A percentile compares a stretch with the other conserved stretches of the same genome.
These are phyloP conservation scores for Penicillium silybi DNA, from an alignment of 495 filamentous ascomycete genomes.

Conservation along the genomic window DNA sequence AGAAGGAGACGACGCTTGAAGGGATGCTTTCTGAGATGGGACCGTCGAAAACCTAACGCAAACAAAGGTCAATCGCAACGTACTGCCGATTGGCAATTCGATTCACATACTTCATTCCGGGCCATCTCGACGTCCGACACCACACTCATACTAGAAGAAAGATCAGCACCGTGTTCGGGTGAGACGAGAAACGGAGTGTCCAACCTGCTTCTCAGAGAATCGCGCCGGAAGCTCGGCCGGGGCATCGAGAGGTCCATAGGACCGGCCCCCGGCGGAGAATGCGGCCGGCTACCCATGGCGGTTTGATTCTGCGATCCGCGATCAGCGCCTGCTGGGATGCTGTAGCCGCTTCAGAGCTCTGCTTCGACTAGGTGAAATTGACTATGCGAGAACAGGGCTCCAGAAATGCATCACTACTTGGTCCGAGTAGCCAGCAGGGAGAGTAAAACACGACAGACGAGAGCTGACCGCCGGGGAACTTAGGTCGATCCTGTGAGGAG, in stretches of 20 bases:
- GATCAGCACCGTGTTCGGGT: slow-evolving; percentile 18
- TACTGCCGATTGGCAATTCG: neutral
- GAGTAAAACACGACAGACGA: neutral
- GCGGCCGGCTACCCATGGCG: slow-evolving; percentile 23
- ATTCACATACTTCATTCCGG: slow-evolving; percentile 72
- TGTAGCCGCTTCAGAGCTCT: neutral
- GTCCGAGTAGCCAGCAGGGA: neutral
- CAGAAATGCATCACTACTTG: neutral
- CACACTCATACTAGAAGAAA: slow-evolving; percentile 59
- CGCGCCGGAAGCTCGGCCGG: slow-evolving; percentile 46
- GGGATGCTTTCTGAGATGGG: slow-evolving; percentile 94
- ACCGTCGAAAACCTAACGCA: slow-evolving; percentile 76
- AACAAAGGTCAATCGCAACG: neutral
- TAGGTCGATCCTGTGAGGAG: neutral
- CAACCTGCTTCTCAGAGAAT: slow-evolving; percentile 73
- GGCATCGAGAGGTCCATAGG: slow-evolving; percentile 21
- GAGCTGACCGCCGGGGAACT: neutral
- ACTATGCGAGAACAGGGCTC: neutral
- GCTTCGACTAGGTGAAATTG: neutral
- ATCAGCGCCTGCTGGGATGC: neutral
- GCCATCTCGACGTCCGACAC: slow-evolving; percentile 99
- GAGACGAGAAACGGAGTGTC: neutral
- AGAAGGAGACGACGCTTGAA: slow-evolving; percentile 82
- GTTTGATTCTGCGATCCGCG: neutral
- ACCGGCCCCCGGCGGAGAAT: slow-evolving; percentile 20